A percentile compares a stretch with the other conserved stretches of the same genome.
These are phyloP conservation scores for Helotiales sp. DNA, from an alignment of 2,329 filamentous ascomycete genomes.

Conservation along the genomic window DNA sequence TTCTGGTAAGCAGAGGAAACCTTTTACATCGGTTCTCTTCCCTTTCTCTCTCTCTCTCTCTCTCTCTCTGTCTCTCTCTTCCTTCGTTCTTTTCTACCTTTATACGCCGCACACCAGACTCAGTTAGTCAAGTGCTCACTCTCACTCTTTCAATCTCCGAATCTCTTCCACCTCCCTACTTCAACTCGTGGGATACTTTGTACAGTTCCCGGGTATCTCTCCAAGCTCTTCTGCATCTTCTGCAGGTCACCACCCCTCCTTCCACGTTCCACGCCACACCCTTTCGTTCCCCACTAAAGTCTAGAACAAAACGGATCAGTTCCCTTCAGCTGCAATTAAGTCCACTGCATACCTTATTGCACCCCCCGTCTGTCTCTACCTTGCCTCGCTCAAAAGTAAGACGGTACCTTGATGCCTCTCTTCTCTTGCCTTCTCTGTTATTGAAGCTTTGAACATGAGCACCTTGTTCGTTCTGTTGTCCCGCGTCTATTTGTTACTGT, in stretches of 20 bases:
- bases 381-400: not conserved
- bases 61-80: not conserved
- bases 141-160: not conserved
- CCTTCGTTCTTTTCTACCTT: not conserved
- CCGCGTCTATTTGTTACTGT: not conserved
- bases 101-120: not conserved
- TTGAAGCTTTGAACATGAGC: not conserved
- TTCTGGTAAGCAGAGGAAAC: slow-evolving; percentile 1
- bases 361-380: not conserved
- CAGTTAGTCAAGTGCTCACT: not conserved
- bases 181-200: no score
- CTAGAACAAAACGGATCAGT: not conserved
- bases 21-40: not conserved
- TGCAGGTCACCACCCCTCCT: not conserved
- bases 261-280: not conserved
- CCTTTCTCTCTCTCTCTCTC: not conserved
- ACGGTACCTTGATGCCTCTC: not conserved
- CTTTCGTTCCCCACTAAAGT: not conserved
- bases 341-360: not conserved
- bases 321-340: no score
- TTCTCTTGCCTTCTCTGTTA: not conserved
- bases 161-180: not conserved
- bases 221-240: no score
- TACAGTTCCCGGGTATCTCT: no score
- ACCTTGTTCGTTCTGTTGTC: not conserved